Conservation (phyloP, 2,329 filamentous ascomycete species). For the Neophaeococcomyces mojaviensis region DNA sequence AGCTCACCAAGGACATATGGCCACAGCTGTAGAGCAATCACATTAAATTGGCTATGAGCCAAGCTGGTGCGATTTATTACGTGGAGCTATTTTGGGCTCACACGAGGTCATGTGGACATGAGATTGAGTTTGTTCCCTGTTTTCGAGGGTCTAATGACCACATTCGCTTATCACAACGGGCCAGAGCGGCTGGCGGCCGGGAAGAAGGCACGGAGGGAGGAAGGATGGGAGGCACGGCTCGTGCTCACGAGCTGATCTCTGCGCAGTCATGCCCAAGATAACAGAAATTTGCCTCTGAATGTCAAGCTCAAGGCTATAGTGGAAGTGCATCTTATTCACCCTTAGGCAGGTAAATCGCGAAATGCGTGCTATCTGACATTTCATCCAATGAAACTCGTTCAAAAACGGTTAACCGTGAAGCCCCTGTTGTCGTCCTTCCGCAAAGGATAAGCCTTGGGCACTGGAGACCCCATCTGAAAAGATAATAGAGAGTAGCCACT, state of each 20-base stretch:
- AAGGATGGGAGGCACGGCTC: background rate
- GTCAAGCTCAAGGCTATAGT: background rate
- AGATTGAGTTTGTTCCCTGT: background rate
- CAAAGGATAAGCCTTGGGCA: background rate
- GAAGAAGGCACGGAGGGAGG: slow-evolving; percentile 1
- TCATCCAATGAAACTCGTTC: slow-evolving; percentile 2
- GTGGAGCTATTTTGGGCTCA: background rate
- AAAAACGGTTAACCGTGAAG: background rate
- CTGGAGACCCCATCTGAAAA: background rate
- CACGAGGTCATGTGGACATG: slow-evolving; percentile 5
- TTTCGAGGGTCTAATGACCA: slow-evolving; percentile 2
- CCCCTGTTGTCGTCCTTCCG: background rate
- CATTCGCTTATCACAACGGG: background rate
- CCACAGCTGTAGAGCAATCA: too few species aligned
- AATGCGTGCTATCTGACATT: slow-evolving; percentile 1
- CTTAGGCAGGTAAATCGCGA: background rate
- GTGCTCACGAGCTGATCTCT: too few species aligned
- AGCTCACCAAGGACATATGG: too few species aligned
- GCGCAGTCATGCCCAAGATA: too few species aligned
- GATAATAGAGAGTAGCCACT: background rate
- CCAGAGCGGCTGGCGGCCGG: slow-evolving; percentile 5
- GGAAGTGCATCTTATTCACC: background rate
- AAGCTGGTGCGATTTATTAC: too few species aligned
- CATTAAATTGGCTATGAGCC: too few species aligned
- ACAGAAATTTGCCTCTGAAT: too few species aligned